Conservation (phyloP, 352 stramenopile genomes). For the Phytophthora fragariae region DNA sequence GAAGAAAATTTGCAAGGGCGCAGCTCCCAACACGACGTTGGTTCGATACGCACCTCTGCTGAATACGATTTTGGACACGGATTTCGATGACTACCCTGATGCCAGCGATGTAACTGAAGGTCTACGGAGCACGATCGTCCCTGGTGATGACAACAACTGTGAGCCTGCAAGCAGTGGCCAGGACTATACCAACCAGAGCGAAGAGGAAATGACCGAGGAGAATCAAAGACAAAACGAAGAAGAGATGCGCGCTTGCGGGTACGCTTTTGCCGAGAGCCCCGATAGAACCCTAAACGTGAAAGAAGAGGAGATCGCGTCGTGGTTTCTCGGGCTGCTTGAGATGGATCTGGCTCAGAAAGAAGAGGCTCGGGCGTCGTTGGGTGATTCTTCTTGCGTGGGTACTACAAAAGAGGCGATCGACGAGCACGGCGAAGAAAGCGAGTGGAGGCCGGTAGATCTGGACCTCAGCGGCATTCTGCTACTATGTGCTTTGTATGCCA, state of each 20-base stretch:
- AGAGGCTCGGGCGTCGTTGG: conserved; percentile 25
- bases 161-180: not conserved
- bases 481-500: conserved; percentile 78
- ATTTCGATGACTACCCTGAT: conserved; percentile 65
- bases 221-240: conserved; percentile 33
- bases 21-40: conserved; percentile 74
- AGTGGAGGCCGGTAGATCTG: conserved; percentile 69
- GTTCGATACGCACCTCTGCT: conserved; percentile 64
- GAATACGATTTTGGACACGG: conserved; percentile 75
- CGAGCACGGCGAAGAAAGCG: conserved; percentile 50
- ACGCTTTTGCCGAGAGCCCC: conserved; percentile 32
- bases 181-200: conserved; percentile 35
- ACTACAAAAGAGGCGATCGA: conserved; percentile 14
- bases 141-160: conserved; percentile 11
- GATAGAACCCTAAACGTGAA: conserved; percentile 54
- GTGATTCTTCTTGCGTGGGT: conserved; percentile 9
- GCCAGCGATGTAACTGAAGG: conserved; percentile 20
- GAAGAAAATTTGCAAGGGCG: conserved; percentile 69
- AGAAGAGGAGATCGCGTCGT: conserved; percentile 72
- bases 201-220: conserved; percentile 32
- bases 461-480: conserved; percentile 82
- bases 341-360: conserved; percentile 62
- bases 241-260: conserved; percentile 26
- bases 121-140: not conserved
- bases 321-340: conserved; percentile 72